A percentile compares a stretch with the other conserved stretches of the same genome.
Evolutionary conservation across 2,329 filamentous ascomycete genomes (phyloP).

Genomic region (Diplodia intermedia): DNA sequence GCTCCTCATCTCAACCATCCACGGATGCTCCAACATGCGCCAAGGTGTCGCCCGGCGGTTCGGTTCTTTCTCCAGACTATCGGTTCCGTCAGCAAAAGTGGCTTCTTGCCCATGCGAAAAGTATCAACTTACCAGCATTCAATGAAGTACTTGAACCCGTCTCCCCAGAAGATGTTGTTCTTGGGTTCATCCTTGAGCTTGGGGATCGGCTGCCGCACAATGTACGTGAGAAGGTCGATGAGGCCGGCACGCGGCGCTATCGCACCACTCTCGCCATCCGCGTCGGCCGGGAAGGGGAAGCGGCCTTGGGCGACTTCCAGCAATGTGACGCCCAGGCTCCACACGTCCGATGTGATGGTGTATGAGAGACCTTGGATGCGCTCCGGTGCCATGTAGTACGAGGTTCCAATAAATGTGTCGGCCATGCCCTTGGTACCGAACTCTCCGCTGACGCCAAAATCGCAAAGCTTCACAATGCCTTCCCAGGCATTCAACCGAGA

Average conservation of each 20-base stretch:
- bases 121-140: conserved; percentile 87
- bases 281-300: conserved; percentile 94
- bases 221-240: conserved; percentile 96
- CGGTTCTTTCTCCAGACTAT: conserved; percentile 91
- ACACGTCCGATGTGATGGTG: conserved; percentile 98
- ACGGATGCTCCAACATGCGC: conserved; percentile 99
- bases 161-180: conserved; percentile 89
- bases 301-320: conserved; percentile 99
- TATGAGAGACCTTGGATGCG: conserved; percentile 97
- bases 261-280: conserved; percentile 64
- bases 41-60: conserved; percentile 87
- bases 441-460: conserved; percentile 97
- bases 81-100: background rate
- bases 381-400: conserved; percentile 99
- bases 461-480: conserved; percentile 95
- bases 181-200: conserved; percentile 94
- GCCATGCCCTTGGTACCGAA: conserved; percentile 98
- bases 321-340: conserved; percentile 94
- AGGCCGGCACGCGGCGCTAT: conserved; percentile 91
- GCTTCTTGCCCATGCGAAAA: background rate
- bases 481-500: conserved; percentile 49
- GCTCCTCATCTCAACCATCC: conserved; percentile 95
- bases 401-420: conserved; percentile 98
- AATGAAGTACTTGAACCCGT: conserved; percentile 99
- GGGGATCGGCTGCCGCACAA: conserved; percentile 92